These are phyloP conservation scores for Ehretia macrophylla DNA, from an alignment of 257 asterid genomes.

Conservation along the genomic window DNA sequence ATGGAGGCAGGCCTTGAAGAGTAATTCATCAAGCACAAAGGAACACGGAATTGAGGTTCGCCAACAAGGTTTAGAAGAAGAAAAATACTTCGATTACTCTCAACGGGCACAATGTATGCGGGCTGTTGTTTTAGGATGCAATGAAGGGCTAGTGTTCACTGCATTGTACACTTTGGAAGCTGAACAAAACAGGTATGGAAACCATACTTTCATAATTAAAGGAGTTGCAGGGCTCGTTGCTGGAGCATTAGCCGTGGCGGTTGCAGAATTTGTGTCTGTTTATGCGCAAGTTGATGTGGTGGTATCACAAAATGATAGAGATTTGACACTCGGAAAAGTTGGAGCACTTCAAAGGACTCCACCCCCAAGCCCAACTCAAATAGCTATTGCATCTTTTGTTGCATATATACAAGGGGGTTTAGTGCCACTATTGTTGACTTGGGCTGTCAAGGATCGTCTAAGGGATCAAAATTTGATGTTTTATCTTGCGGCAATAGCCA, in stretches of 20 bases:
- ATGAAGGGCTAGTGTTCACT: slow-evolving; percentile 2
- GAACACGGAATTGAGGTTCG: too few relatives aligned
- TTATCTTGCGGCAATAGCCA: slow-evolving; percentile 6
- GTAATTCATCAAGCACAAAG: too few relatives aligned
- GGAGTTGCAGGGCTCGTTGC: background rate
- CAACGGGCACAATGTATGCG: slow-evolving; percentile 2
- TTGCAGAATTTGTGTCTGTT: slow-evolving; percentile 2
- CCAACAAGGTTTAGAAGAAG: background rate
- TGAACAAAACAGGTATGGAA: background rate
- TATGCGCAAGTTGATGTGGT: slow-evolving; percentile 2
- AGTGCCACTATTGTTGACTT: background rate
- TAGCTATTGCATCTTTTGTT: background rate
- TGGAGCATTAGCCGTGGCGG: background rate
- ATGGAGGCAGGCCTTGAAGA: too few relatives aligned
- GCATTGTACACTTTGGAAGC: background rate
- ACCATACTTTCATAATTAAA: background rate
- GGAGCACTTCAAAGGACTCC: background rate
- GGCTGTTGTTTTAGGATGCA: background rate
- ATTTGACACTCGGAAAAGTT: background rate
- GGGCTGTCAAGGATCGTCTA: background rate
- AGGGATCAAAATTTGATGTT: too few relatives aligned
- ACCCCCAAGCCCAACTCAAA: background rate
- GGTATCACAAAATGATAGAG: background rate
- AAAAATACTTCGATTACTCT: background rate
- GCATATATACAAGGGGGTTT: background rate